Base-by-base conservation (phyloP, 2,329 filamentous ascomycete species). In the Pseudogymnoascus sp. region DNA sequence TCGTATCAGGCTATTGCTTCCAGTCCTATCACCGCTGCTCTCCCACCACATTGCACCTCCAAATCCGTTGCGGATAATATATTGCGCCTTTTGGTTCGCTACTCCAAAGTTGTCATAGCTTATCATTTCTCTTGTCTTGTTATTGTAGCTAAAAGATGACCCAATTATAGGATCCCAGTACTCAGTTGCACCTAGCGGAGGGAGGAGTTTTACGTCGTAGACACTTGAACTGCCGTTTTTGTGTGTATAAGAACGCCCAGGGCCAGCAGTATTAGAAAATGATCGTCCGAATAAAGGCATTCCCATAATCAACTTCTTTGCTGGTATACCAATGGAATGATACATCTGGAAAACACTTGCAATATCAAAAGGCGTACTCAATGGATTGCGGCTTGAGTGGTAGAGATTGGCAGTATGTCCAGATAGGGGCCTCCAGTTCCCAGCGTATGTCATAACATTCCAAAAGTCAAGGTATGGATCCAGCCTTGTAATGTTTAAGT, bases 21-120 rank as follows among this genome's bases (percentile, higher is more conserved):
- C 83, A 3, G 70, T 78, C 70, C 81, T 81, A 72, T 95, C 91
- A 14, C 81, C 85, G 65, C 86, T 90, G 22, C 84, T 86, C 73
- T 93, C 90, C 90, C 90, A 95, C 84, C 89, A 95, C 89, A 93
- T 93, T 35, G 82, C 85, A 26, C 90, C 90, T 4, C 87, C 90
- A 0, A 93, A 79, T 0, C 84, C 81, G 64, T 80, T 78, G 61
- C 75, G 70, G 16, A 59, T 40, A 33, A 65, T 63, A 35, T 60
- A 63, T 0, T 16, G 31, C n/a, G 63, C 63, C 26, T 65, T 65
- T 38, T 22, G 41, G 8, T 40, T 60, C 10, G 16, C 43, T 10
- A 33, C 19, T 11, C 28, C 26, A 6, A 84, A 82, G 1, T 83
- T 90, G 71, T 88, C 85, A 72, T 89, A 95, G 16, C 84, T 86